Base-by-base conservation (phyloP, 73 alveolate genomes). In the Stentor roeselii region DNA sequence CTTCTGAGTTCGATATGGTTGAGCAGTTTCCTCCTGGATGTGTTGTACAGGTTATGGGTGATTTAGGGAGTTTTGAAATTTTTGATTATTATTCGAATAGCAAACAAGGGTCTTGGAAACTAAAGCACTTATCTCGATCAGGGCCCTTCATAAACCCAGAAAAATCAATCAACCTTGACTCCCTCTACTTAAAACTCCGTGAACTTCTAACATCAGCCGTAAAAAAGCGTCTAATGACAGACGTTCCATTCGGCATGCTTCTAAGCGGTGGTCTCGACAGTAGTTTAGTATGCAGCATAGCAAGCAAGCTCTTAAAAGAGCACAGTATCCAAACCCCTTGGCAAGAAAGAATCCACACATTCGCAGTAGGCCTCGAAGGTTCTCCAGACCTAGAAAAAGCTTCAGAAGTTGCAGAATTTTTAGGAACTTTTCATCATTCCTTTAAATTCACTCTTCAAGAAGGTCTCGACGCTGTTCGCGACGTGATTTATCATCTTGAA, bases 401-500 rank as follows among this genome's bases (percentile, higher is more conserved):
- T 0, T 27, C 3, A 30, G 78, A 86, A 86, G 91, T 86, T 42
- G 97, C 97, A 30, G 87, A 90, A 38, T 90, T 59, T 83, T 83
- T 92, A 31, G 97, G 97, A 27, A 89, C 97, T 32, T 92, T 76
- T 35, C 98, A 93, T 76, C 96, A 92, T 41, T 90, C 89, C 11
- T 89, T 86, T 84, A 92, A 85, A 59, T 92, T 92, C 86, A 90
- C 97, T 4, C 86, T 90, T 34, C 90, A 93, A 78, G 98, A 93
- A 84, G 97, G 96, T 59, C 59, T 93, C 42, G 96, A 93, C 41
- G 95, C 95, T 6, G 86, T 93, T 11, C 83, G 88, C 2, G 92
- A 94, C 82, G 98, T 94, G 40, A 91, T 94, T 32, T 94, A 93
- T 75, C 96, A 93, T 59, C 78, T 92, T 75, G 98, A 94, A 82